phyloP scores from a whole-genome alignment of 1,139 yeast genomes.

The Candida glucosophila region DNA sequence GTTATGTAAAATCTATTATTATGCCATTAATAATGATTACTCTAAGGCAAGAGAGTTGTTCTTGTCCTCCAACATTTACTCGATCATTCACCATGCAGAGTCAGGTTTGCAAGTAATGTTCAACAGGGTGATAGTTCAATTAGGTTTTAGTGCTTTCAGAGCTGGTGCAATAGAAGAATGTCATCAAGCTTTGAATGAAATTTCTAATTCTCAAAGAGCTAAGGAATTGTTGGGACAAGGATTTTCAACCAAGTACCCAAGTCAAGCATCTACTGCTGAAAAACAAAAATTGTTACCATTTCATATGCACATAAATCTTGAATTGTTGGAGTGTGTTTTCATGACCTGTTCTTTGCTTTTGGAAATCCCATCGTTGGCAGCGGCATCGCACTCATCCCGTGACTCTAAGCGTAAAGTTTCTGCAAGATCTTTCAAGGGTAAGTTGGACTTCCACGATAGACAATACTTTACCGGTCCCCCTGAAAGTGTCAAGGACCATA shows the following conservation, averaged over 20 bases:
- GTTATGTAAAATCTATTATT: constrained; percentile 80
- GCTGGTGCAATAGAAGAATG: constrained; percentile 79
- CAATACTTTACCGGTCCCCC: constrained; percentile 98
- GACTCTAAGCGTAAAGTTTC: constrained; percentile 57
- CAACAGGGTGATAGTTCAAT: constrained; percentile 91
- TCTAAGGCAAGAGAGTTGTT: constrained; percentile 81
- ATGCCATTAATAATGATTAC: constrained; percentile 82
- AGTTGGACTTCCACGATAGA: constrained; percentile 88
- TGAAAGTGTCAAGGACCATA: constrained; percentile 89
- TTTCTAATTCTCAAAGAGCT: constrained; percentile 77
- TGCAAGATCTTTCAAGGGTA: constrained; percentile 82
- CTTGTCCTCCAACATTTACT: constrained; percentile 76
- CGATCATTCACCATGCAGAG: constrained; percentile 76
- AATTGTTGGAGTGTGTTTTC: constrained; percentile 88
- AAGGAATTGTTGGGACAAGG: constrained; percentile 96
- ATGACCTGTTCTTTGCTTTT: constrained; percentile 83
- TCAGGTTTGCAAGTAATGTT: constrained; percentile 82
- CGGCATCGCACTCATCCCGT: constrained; percentile 33
- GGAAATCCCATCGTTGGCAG: constrained; percentile 80
- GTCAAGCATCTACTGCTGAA: constrained; percentile 50
- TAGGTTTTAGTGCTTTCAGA: constrained; percentile 94
- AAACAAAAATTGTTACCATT: constrained; percentile 87
- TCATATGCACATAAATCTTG: constrained; percentile 97
- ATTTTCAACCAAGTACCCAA: constrained; percentile 58
- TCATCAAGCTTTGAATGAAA: constrained; percentile 81